phyloP scores from a whole-genome alignment of 306 rosid species.

The Acacia melanoxylon region DNA sequence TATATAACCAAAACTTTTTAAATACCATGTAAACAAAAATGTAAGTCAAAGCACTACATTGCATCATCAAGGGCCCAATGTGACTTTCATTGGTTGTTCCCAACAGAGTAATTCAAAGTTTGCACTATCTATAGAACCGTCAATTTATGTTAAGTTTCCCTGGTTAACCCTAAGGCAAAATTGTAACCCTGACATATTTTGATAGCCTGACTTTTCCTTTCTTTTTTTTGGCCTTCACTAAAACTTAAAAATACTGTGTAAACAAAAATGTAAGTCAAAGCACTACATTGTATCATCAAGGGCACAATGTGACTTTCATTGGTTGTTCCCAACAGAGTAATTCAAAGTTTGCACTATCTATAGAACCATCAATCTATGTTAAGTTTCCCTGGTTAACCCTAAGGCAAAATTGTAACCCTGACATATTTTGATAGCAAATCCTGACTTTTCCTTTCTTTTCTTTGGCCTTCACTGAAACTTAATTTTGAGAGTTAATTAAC shows the following conservation, averaged over 20 bases:
- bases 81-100: too few species aligned
- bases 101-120: too few species aligned
- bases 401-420: neutral
- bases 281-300: too few species aligned
- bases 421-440: neutral
- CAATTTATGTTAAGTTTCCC: conserved; percentile 5
- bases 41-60: too few species aligned
- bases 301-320: too few species aligned
- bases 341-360: conserved; percentile 81
- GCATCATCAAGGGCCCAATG: too few species aligned
- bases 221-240: neutral
- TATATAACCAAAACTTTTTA: too few species aligned
- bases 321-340: conserved; percentile 55
- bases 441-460: neutral
- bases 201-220: neutral
- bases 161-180: neutral
- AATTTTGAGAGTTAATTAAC: neutral
- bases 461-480: neutral
- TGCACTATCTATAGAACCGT: conserved; percentile 45
- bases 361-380: conserved; percentile 59
- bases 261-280: too few species aligned
- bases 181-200: neutral
- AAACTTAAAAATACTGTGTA: too few species aligned
- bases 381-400: neutral
- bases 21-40: too few species aligned